These are phyloP conservation scores for Heteromeles arbutifolia DNA, from an alignment of 306 rosid species.

Conservation along the genomic window DNA sequence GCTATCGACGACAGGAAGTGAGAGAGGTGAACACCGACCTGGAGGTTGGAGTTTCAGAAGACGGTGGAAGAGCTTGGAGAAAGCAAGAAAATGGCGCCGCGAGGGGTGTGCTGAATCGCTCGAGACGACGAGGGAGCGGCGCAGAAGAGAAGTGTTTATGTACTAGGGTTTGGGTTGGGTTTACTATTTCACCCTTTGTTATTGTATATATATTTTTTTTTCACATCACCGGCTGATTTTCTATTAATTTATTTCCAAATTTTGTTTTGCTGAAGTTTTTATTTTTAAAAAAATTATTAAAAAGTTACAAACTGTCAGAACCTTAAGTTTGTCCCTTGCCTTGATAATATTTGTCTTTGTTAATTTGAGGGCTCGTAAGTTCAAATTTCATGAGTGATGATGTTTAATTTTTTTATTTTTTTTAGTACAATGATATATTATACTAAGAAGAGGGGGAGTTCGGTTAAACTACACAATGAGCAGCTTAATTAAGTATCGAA, in stretches of 20 bases:
- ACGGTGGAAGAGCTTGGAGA: background rate
- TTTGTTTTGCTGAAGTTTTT: too few relatives aligned
- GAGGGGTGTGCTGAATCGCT: background rate
- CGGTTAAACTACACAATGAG: fast-evolving
- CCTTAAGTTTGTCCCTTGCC: too few relatives aligned
- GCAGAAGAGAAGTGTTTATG: background rate
- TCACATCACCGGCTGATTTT: too few relatives aligned
- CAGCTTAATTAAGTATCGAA: fast-evolving
- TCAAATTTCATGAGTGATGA: too few relatives aligned
- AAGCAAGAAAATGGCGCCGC: background rate
- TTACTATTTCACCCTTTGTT: background rate
- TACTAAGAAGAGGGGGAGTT: fast-evolving
- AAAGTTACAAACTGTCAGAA: too few relatives aligned
- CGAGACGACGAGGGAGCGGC: background rate
- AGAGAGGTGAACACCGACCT: background rate
- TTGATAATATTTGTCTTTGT: too few relatives aligned
- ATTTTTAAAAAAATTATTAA: too few relatives aligned
- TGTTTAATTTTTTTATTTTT: too few relatives aligned
- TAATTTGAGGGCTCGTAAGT: too few relatives aligned
- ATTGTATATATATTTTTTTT: too few relatives aligned
- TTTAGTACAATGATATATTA: too few relatives aligned
- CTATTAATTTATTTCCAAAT: too few relatives aligned
- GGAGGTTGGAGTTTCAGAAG: background rate
- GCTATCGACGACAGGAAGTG: background rate
- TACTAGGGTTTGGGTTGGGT: background rate